Evolutionary conservation across 257 asterid species (phyloP).

Genomic region (Solanum sitiens): DNA sequence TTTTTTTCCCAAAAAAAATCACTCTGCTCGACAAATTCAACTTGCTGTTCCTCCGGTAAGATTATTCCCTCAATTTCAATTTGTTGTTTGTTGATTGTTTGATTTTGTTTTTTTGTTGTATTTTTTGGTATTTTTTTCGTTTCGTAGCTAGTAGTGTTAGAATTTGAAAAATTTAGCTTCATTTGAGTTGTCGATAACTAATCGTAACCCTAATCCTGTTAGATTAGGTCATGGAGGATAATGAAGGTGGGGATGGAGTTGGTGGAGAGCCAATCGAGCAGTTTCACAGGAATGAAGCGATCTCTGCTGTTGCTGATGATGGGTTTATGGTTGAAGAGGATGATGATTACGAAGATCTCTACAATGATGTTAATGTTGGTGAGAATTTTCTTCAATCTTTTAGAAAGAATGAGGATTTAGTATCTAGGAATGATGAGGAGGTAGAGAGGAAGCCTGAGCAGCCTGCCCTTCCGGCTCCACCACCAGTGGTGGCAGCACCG

Average conservation of each 20-base stretch:
- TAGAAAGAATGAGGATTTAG: slow-evolving; percentile 38
- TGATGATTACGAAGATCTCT: slow-evolving; percentile 89
- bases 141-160: neutral
- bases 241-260: slow-evolving; percentile 23
- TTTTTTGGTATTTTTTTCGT: neutral
- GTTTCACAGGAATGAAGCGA: slow-evolving; percentile 66
- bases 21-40: neutral
- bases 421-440: slow-evolving; percentile 32
- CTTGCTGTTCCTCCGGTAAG: neutral
- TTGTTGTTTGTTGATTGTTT: neutral
- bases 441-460: slow-evolving; percentile 15
- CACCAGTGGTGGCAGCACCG: neutral
- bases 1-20: neutral
- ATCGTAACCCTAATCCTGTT: neutral
- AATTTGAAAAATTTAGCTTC: neutral
- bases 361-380: slow-evolving; percentile 91
- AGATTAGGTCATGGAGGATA: neutral
- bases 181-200: neutral
- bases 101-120: neutral
- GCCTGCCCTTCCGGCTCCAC: neutral
- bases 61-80: neutral
- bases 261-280: slow-evolving; percentile 53
- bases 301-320: slow-evolving; percentile 75
- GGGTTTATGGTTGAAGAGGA: slow-evolving; percentile 67
- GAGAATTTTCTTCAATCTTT: slow-evolving; percentile 71